Conservation (phyloP, 2,329 filamentous ascomycete species). For the Paecilomyces variotii region DNA sequence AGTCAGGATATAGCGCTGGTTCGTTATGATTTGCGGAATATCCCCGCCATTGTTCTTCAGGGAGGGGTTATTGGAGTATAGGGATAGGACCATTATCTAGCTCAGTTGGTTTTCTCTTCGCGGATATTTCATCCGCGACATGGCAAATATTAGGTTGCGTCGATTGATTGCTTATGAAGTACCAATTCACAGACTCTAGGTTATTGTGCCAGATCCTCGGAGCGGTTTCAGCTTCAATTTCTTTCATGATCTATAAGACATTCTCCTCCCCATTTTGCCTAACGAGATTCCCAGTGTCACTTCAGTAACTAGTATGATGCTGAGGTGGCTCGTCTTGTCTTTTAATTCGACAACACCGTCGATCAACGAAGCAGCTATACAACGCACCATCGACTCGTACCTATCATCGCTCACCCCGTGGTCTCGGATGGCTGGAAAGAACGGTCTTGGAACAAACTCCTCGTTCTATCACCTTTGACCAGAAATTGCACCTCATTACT, state of each 20-base stretch:
- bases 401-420: neutral
- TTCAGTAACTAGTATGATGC: neutral
- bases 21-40: constrained; percentile 1
- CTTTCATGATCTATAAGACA: neutral
- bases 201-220: neutral
- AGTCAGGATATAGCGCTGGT: constrained; percentile 32
- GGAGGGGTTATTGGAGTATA: constrained; percentile 2
- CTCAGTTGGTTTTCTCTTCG: neutral
- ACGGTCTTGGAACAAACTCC: neutral
- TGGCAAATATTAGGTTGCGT: neutral
- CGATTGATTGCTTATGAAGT: neutral
- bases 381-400: neutral
- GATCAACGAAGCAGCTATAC: neutral
- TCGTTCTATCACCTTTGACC: neutral
- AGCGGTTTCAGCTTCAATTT: neutral
- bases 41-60: constrained; percentile 4
- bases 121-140: neutral
- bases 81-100: neutral
- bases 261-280: neutral
- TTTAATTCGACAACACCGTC: neutral
- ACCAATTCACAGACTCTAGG: neutral
- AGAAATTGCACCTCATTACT: neutral
- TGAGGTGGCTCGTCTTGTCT: neutral
- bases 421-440: neutral
- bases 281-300: neutral